Evolutionary conservation across 1,284 basidiomycete genomes (phyloP).

Genomic region (Apiotrichum montevideense): DNA sequence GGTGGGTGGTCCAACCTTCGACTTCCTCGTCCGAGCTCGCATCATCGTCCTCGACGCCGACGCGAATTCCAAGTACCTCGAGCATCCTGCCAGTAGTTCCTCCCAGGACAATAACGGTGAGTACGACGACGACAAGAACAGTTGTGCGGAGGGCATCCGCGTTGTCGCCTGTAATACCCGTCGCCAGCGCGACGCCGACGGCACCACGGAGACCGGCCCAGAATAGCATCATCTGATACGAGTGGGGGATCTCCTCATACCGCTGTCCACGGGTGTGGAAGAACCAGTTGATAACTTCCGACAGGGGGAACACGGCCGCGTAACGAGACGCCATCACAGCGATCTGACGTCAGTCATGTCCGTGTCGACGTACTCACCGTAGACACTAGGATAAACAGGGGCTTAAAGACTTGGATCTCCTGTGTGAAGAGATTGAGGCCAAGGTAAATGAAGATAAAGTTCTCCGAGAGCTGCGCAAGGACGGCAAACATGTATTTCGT

Average conservation of each 20-base stretch:
- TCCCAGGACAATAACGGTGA: conserved; percentile 92
- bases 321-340: conserved; percentile 93
- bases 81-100: conserved; percentile 96
- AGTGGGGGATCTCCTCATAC: conserved; percentile 81
- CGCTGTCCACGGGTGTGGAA: conserved; percentile 81
- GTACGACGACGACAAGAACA: conserved; percentile 89
- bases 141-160: conserved; percentile 87
- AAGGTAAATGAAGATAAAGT: conserved; percentile 99
- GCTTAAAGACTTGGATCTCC: conserved; percentile 84
- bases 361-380: conserved; percentile 48
- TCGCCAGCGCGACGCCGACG: conserved; percentile 92
- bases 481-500: conserved; percentile 94
- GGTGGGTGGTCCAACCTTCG: conserved; percentile 31
- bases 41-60: conserved; percentile 89
- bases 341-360: conserved; percentile 47
- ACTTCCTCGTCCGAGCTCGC: conserved; percentile 76
- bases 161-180: conserved; percentile 87
- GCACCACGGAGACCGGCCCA: conserved; percentile 97
- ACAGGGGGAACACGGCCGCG: conserved; percentile 93
- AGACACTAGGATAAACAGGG: conserved; percentile 86
- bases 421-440: conserved; percentile 92
- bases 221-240: conserved; percentile 97
- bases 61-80: conserved; percentile 91
- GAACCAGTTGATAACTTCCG: conserved; percentile 82
- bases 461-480: conserved; percentile 89